Evolutionary conservation across 2,329 filamentous ascomycete species (phyloP).

Genomic region (Alternaria longipes): DNA sequence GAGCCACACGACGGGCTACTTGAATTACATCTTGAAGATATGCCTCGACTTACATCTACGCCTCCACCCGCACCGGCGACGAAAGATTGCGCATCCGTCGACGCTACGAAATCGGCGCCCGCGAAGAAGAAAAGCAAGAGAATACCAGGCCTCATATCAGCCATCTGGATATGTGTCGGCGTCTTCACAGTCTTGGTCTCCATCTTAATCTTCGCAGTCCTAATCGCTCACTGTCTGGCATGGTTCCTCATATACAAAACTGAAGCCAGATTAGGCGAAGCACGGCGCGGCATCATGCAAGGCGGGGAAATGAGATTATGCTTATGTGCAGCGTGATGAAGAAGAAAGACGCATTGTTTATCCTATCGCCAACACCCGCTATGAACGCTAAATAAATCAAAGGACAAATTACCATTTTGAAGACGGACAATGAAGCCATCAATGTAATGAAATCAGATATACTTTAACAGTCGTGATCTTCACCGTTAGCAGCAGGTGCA

Average conservation of each 20-base stretch:
- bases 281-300: slow-evolving; percentile 31
- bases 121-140: not conserved
- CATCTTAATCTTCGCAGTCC: slow-evolving; percentile 30
- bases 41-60: not conserved
- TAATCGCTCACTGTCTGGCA: slow-evolving; percentile 39
- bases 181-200: slow-evolving; percentile 24
- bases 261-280: slow-evolving; percentile 36
- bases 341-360: not conserved
- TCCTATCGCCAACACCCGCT: not conserved
- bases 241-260: slow-evolving; percentile 45
- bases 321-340: slow-evolving; percentile 30
- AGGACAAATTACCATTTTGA: not conserved
- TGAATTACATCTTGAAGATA: not conserved
- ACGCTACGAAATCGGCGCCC: not conserved
- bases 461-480: not conserved
- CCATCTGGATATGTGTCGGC: slow-evolving; percentile 12
- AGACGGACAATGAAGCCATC: too few species aligned
- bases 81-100: not conserved
- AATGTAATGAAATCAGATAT: not conserved
- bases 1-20: not conserved
- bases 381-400: not conserved
- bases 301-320: slow-evolving; percentile 46
- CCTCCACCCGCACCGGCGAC: not conserved
- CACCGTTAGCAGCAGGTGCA: not conserved
- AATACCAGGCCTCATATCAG: not conserved